Base-by-base conservation (phyloP, 768 basidiomycete genomes). In the Grammothele lineata region DNA sequence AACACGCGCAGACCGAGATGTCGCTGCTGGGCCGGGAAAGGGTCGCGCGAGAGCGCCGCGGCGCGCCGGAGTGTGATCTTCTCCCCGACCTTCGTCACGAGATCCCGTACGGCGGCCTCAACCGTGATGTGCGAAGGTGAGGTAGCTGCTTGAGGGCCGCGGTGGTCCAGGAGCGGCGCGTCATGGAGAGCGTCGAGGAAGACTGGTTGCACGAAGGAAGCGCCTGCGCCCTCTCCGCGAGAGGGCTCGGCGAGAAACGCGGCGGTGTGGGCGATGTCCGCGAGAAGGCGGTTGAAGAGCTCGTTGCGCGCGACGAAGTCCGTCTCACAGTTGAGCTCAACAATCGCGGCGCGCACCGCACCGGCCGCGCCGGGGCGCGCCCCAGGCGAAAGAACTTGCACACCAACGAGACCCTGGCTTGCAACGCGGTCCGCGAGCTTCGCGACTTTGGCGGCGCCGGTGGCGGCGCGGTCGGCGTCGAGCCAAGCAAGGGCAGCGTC, bases 311-410 rank as follows among this genome's bases (percentile, higher is more conserved):
- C 90, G 23, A 98, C 94, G 62, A 96, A 98, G 69, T 98, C 94
- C 43, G 94, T 96, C 70, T 98, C 94, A 70, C 94, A 97, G 57
- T 90, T 91, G 51, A 96, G 72, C 66, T 98, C 94, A 47, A 97
- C 71, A 78, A 96, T 87, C 17, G 86, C 83, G 10, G 87, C 92
- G 30, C 89, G 79, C 27, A 88, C 66, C 55, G 53, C 30, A 59
- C 68, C 10, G 55, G 61, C 38, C 59, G 63, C 54, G 15, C 72
- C 73, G 18, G 48, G 30, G 7, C 48, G 47, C 9, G 69, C 67
- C 14, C 85, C 88, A 12, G 76, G 70, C 15, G 87, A 82, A 19
- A 95, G 74, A 10, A 91, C 66, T 36, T 80, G 83, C n/a, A 87
- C 71, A 44, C 83, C 83, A 32, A 97, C 73, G 15, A 92, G 71